phyloP scores from a whole-genome alignment of 176 grass and related monocot species.

The Lolium rigidum region DNA sequence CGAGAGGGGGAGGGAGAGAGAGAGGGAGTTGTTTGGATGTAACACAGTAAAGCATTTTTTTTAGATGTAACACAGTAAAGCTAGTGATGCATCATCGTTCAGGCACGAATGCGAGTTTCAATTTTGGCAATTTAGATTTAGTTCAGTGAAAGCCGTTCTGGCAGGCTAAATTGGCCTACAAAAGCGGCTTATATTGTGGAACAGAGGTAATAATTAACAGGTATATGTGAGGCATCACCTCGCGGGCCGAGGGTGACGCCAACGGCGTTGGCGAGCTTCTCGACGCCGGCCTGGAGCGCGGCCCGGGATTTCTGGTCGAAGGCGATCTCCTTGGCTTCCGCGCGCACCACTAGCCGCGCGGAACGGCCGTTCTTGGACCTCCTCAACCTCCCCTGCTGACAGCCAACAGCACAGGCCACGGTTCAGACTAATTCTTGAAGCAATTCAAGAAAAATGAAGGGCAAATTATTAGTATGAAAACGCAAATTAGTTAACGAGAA shows the following conservation, averaged over 20 bases:
- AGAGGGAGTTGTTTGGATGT: background rate
- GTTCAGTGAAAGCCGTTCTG: too few relatives aligned
- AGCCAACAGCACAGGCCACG: background rate
- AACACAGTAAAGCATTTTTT: background rate
- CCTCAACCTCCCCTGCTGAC: conserved; percentile 40
- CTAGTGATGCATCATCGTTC: background rate
- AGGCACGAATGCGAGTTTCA: background rate
- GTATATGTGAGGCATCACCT: conserved; percentile 41
- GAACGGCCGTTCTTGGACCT: conserved; percentile 42
- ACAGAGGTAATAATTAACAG: too few relatives aligned
- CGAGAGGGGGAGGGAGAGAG: too few relatives aligned
- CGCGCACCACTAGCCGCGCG: conserved; percentile 56
- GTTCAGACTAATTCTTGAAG: background rate
- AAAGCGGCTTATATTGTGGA: too few relatives aligned
- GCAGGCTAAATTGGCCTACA: too few relatives aligned
- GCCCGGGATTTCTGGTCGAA: conserved; percentile 68
- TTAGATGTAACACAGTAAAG: background rate
- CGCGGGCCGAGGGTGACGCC: conserved; percentile 75
- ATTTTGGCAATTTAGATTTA: too few relatives aligned
- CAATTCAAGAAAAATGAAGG: background rate
- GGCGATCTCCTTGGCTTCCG: conserved; percentile 65
- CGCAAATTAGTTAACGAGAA: background rate
- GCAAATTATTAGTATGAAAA: background rate
- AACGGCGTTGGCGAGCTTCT: conserved; percentile 81
- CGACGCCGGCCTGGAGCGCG: conserved; percentile 60